Evolutionary conservation across 2,329 filamentous ascomycete genomes (phyloP), one percentile per base, ranked within the genome.

Genomic region (Penicillium janthinellum): DNA sequence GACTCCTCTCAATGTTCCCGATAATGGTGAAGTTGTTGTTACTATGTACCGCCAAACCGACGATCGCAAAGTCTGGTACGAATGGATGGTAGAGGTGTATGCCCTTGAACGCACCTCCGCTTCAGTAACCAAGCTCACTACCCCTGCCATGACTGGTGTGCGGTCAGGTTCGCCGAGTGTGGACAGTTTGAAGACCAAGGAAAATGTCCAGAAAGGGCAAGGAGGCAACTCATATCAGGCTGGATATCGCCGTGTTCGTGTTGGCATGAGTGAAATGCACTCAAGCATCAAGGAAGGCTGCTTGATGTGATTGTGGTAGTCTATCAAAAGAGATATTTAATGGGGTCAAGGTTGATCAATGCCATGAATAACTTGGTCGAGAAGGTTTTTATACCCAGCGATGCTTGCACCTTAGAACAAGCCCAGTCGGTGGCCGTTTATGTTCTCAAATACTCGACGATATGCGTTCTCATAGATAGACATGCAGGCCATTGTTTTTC

Each of bases 21-120:
- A 91, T 58, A 87, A 91, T 65, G 88, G 90, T 0, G 91, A 96
- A 75, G 82, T 98, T 4, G 90, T 96, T 67, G 87, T 97, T 39
- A 95, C 88, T 73, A 97, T 99, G 88, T 97, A 92, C 90, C 86
- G 95, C 53, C 91, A 96, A 77, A 98, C 95, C 0, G 94, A 99
- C 72, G 92, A 97, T 73, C 87, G 90, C 39, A 96, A 91, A 75
- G 95, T 99, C 7, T 99, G 95, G 96, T 99, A 99, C 75, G 95
- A 99, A 75, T 99, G 95, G 95, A 83, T 95, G 61, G 88, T 97
- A 2, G 95, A 98, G 75, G 91, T 90, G 11, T 97, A 88, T 75
- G 84, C 73, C 25, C 58, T 75, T 14, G 73, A 77, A 61, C 67
- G 62, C 20, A 65, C 51, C 34, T 47, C 62, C 11, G 59, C 66